These are phyloP conservation scores for Cercospora janseana DNA, from an alignment of 2,329 filamentous ascomycete species.

Conservation along the genomic window DNA sequence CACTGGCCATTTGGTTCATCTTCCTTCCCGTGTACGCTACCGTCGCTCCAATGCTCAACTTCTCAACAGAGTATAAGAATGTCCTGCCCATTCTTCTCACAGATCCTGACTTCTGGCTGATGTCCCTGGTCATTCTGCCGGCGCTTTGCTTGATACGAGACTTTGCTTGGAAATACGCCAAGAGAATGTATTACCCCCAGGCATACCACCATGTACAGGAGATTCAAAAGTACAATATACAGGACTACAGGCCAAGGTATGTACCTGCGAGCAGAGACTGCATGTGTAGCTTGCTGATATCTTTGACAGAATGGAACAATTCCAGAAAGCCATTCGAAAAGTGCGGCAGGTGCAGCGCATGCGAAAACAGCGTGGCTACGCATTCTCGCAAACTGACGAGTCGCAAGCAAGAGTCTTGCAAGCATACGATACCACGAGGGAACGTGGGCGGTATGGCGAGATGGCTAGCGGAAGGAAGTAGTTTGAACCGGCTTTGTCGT, in stretches of 20 bases:
- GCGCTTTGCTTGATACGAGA: slow-evolving; percentile 81
- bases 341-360: slow-evolving; percentile 97
- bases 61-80: slow-evolving; percentile 82
- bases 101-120: slow-evolving; percentile 86
- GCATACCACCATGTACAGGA: slow-evolving; percentile 98
- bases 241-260: slow-evolving; percentile 93
- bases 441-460: slow-evolving; percentile 89
- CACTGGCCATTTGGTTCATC: slow-evolving; percentile 84
- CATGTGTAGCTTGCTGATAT: slow-evolving; percentile 17
- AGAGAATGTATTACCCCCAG: slow-evolving; percentile 95
- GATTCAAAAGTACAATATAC: slow-evolving; percentile 99
- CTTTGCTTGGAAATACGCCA: slow-evolving; percentile 94
- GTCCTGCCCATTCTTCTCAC: slow-evolving; percentile 77
- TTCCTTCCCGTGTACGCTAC: slow-evolving; percentile 86
- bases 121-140: slow-evolving; percentile 76
- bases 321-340: slow-evolving; percentile 98
- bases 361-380: slow-evolving; percentile 98
- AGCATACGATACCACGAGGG: slow-evolving; percentile 94
- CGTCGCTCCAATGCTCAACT: slow-evolving; percentile 75
- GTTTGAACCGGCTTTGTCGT: neutral
- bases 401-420: slow-evolving; percentile 91
- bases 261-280: slow-evolving; percentile 33
- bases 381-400: slow-evolving; percentile 96
- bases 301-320: slow-evolving; percentile 84
- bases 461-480: slow-evolving; percentile 62